Conservation (phyloP, 805 yeast species). For the Wickerhamiella azyma region DNA sequence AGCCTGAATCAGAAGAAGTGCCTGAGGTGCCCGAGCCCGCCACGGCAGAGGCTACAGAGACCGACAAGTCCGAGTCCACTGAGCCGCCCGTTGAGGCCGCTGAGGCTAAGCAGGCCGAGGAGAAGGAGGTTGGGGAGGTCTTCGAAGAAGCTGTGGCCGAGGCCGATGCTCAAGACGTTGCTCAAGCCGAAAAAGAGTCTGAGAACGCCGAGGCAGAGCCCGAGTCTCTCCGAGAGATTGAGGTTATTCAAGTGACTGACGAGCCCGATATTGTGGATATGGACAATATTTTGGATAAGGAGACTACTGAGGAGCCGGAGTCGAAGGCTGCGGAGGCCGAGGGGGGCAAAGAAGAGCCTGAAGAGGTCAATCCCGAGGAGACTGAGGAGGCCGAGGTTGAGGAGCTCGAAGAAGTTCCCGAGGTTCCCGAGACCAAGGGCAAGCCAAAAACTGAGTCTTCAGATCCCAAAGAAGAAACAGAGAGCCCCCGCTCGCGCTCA, state of each 20-base stretch:
- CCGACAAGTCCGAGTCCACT: background rate
- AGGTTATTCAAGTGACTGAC: conserved; percentile 2
- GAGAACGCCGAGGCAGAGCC: background rate
- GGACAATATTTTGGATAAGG: background rate
- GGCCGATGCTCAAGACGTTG: background rate
- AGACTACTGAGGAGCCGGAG: background rate
- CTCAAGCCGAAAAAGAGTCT: background rate
- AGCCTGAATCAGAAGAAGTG: background rate
- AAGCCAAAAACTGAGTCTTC: background rate
- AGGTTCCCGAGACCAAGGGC: background rate
- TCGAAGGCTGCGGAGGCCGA: too few species aligned
- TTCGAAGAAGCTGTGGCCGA: background rate
- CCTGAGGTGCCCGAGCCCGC: too few species aligned
- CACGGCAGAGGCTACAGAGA: background rate
- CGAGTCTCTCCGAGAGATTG: background rate
- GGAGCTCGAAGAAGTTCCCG: background rate
- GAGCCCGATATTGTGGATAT: conserved; percentile 2
- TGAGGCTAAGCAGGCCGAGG: conserved; percentile 1
- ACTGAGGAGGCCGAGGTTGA: background rate
- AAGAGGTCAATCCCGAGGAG: too few species aligned
- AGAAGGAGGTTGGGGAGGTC: background rate
- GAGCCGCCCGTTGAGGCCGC: background rate
- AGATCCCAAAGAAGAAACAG: conserved; percentile 4
- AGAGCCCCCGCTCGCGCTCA: background rate
- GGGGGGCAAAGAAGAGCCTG: background rate